Conservation (phyloP, 441 rosid species). For the Pelargonium fulgidum region DNA sequence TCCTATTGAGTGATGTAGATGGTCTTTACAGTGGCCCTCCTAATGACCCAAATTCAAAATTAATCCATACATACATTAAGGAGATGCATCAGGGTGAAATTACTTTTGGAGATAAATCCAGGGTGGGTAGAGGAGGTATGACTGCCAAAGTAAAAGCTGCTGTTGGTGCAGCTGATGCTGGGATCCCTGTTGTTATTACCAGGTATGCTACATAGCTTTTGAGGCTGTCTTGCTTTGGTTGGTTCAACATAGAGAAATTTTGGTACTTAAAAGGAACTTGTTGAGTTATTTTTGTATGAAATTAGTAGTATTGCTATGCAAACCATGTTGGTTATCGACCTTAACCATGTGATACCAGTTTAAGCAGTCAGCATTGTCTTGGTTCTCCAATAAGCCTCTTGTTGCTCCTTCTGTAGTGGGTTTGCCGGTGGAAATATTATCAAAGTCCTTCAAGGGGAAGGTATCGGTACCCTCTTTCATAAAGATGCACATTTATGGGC, state of each 20-base stretch:
- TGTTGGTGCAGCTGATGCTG: slow-evolving; percentile 74
- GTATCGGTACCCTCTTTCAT: slow-evolving; percentile 87
- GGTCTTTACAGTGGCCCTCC: slow-evolving; percentile 99
- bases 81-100: slow-evolving; percentile 78
- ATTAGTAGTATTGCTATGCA: neutral
- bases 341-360: neutral
- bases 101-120: slow-evolving; percentile 94
- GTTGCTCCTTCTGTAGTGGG: slow-evolving; percentile 52
- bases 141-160: slow-evolving; percentile 99
- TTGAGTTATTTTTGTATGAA: slow-evolving; percentile 1
- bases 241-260: slow-evolving; percentile 5
- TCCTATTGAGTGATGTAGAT: slow-evolving; percentile 92
- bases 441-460: slow-evolving; percentile 77
- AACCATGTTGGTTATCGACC: neutral
- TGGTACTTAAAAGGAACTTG: neutral
- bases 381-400: neutral
- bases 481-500: slow-evolving; percentile 71
- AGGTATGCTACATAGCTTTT: slow-evolving; percentile 38
- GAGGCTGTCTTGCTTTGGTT: slow-evolving; percentile 11
- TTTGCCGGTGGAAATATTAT: slow-evolving; percentile 62
- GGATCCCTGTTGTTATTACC: slow-evolving; percentile 89
- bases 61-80: slow-evolving; percentile 74
- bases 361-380: slow-evolving; percentile 3
- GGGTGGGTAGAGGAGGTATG: slow-evolving; percentile 98
- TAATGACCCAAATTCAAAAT: slow-evolving; percentile 75